A percentile compares a stretch with the other conserved stretches of the same genome.
Evolutionary conservation across 441 rosid genomes (phyloP).

Genomic region (Jatropha podagrica): DNA sequence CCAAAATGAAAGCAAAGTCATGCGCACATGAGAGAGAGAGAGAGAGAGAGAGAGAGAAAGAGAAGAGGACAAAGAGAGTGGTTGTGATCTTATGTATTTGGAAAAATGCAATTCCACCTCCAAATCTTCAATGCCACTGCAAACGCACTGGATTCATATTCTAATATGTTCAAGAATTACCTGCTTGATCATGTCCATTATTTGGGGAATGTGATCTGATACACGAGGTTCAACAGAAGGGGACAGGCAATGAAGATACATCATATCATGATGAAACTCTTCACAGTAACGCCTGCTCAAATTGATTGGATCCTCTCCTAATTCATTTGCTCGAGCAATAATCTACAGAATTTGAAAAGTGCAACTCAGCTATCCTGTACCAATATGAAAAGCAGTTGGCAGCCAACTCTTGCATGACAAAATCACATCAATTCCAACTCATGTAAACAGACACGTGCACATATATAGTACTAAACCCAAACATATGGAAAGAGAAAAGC

Average conservation of each 20-base stretch:
- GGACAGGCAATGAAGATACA: constrained; percentile 66
- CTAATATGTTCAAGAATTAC: constrained; percentile 28
- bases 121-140: not conserved
- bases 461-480: not conserved
- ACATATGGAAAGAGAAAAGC: not conserved
- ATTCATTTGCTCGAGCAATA: constrained; percentile 78
- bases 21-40: not conserved
- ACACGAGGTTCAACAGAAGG: constrained; percentile 87
- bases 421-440: constrained; percentile 11
- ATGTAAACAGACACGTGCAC: not conserved
- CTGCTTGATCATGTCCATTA: constrained; percentile 81
- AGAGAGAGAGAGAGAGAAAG: not conserved
- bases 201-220: constrained; percentile 88
- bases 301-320: constrained; percentile 81
- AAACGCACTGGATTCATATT: not conserved
- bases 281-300: constrained; percentile 79
- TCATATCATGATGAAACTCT: constrained; percentile 77
- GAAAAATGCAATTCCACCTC: not conserved
- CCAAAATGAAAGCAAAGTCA: not conserved
- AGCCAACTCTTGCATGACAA: constrained; percentile 19
- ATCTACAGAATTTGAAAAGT: constrained; percentile 59
- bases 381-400: constrained; percentile 35
- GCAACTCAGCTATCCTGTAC: constrained; percentile 51
- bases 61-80: not conserved
- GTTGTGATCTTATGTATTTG: not conserved